Evolutionary conservation across 306 rosid species (phyloP).

Genomic region (Medicago truncatula): DNA sequence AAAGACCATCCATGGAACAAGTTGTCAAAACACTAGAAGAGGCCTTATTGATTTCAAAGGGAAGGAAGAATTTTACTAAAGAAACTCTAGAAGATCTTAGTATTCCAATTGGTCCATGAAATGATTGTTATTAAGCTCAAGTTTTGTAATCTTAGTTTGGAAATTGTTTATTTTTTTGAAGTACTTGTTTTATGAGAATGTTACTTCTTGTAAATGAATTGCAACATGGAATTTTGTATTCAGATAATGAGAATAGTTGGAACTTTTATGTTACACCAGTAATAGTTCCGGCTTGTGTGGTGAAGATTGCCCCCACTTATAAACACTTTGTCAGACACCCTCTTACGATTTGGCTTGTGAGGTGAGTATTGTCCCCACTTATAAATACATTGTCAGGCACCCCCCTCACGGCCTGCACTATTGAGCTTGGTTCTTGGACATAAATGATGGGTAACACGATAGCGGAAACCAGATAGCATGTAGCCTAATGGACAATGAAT

Average conservation of each 20-base stretch:
- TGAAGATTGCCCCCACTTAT: no score
- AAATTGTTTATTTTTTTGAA: not conserved
- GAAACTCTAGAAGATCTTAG: constrained; percentile 34
- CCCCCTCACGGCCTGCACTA: no score
- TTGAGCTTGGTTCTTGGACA: no score
- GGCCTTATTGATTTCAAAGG: constrained; percentile 45
- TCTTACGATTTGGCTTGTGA: no score
- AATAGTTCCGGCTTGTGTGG: no score
- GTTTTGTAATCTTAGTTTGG: not conserved
- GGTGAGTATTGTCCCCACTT: no score
- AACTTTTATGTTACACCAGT: no score
- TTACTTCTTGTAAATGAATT: not conserved
- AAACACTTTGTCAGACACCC: no score
- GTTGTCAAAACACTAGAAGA: constrained; percentile 49
- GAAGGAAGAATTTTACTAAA: constrained; percentile 35
- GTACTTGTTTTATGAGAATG: not conserved
- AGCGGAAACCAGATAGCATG: no score
- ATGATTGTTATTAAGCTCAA: not conserved
- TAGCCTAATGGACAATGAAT: no score
- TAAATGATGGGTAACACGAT: no score
- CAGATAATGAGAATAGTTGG: not conserved
- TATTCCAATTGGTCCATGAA: not conserved
- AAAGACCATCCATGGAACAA: constrained; percentile 51
- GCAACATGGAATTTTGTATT: not conserved
- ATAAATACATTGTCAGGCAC: no score